phyloP scores from a whole-genome alignment of 2,329 filamentous ascomycete genomes.

The Fusarium sp. region DNA sequence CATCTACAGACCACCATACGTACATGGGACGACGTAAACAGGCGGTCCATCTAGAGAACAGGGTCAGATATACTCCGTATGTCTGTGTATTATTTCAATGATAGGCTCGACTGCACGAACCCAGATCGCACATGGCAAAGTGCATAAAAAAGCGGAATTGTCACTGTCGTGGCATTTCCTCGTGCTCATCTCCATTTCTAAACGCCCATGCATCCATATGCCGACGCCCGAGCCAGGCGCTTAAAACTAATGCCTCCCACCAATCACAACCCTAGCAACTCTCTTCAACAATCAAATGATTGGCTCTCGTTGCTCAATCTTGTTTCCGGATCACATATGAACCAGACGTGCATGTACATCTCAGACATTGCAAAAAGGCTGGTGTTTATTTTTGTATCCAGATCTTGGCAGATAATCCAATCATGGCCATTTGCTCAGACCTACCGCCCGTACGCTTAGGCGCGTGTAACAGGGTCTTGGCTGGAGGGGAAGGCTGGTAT shows the following conservation, averaged over 20 bases:
- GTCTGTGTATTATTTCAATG: background rate
- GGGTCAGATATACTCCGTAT: background rate
- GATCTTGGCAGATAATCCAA: slow-evolving; percentile 21
- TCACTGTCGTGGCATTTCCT: slow-evolving; percentile 12
- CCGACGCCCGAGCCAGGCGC: slow-evolving; percentile 32
- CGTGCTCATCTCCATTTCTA: slow-evolving; percentile 8
- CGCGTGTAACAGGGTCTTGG: slow-evolving; percentile 17
- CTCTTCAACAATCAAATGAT: slow-evolving; percentile 13
- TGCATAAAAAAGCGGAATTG: background rate
- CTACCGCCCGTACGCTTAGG: slow-evolving; percentile 22
- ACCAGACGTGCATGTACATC: slow-evolving; percentile 16
- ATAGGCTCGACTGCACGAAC: background rate
- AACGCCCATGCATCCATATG: slow-evolving; percentile 30
- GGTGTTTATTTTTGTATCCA: slow-evolving; percentile 31
- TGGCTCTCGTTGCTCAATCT: slow-evolving; percentile 24
- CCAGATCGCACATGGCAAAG: slow-evolving; percentile 21
- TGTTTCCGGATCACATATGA: slow-evolving; percentile 25
- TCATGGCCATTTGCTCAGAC: slow-evolving; percentile 11
- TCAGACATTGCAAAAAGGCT: slow-evolving; percentile 7
- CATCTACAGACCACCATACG: background rate
- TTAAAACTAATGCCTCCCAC: slow-evolving; percentile 19
- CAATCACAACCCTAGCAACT: slow-evolving; percentile 24
- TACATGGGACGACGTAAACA: background rate
- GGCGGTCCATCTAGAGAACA: background rate
- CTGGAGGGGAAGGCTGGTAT: slow-evolving; percentile 34